These are phyloP conservation scores for Venustampulla echinocandica DNA, from an alignment of 495 filamentous ascomycete species.

Conservation along the genomic window DNA sequence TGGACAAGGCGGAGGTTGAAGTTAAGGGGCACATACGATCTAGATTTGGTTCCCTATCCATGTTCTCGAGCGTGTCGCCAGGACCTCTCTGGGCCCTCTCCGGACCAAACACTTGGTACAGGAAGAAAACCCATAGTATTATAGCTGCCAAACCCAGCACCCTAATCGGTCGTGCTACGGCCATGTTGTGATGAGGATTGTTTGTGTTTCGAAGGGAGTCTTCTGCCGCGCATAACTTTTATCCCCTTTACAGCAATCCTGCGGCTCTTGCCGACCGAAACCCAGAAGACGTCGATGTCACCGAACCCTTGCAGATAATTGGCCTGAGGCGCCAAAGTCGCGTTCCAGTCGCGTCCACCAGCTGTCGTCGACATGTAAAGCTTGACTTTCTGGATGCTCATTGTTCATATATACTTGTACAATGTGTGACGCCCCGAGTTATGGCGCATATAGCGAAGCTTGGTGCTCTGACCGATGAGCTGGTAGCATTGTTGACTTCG, in stretches of 20 bases:
- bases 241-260: neutral
- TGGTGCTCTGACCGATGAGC: constrained; percentile 43
- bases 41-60: constrained; percentile 69
- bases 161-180: constrained; percentile 72
- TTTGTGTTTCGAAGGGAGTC: constrained; percentile 1
- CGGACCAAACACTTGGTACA: constrained; percentile 59
- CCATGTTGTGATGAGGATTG: constrained; percentile 45
- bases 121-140: constrained; percentile 61
- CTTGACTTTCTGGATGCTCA: too few relatives aligned
- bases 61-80: constrained; percentile 38
- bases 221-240: constrained; percentile 3
- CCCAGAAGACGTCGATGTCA: too few relatives aligned
- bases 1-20: neutral
- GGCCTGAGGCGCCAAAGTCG: neutral
- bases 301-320: neutral
- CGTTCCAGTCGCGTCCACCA: neutral
- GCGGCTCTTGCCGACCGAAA: neutral
- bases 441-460: constrained; percentile 44
- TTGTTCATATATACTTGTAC: too few relatives aligned
- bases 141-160: constrained; percentile 63
- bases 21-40: constrained; percentile 48
- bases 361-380: too few relatives aligned
- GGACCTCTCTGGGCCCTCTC: constrained; percentile 29
- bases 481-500: constrained; percentile 35
- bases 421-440: neutral